Percentiles rank a stretch among this genome's conserved stretches.
Conservation (phyloP, 306 rosid genomes). For the Potentilla sterilis region DNA sequence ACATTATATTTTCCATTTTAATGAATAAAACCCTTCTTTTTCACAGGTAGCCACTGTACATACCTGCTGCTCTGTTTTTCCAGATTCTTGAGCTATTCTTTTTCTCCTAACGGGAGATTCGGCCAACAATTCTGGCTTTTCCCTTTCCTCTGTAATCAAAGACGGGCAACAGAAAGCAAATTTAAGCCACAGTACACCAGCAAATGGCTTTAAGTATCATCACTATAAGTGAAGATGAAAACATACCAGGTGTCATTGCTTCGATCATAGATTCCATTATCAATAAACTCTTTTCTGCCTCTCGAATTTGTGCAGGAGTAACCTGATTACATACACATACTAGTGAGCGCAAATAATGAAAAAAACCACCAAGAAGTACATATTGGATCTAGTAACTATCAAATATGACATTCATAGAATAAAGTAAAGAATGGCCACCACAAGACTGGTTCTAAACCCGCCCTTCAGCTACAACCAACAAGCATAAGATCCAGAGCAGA, state of each 20-base stretch:
- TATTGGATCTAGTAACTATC: neutral
- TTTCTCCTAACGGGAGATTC: constrained; percentile 86
- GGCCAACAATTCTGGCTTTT: constrained; percentile 89
- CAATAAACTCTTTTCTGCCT: constrained; percentile 88
- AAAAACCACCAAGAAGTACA: neutral
- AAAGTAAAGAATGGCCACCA: constrained; percentile 9
- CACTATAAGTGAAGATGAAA: constrained; percentile 16
- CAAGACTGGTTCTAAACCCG: neutral
- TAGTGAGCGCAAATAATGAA: constrained; percentile 4
- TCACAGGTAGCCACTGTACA: constrained; percentile 16
- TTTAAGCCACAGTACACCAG: neutral
- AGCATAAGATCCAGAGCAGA: neutral
- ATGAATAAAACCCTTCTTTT: constrained; percentile 12
- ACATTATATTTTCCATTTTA: neutral
- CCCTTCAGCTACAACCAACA: neutral
- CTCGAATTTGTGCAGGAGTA: constrained; percentile 97
- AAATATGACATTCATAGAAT: neutral
- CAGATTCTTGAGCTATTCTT: constrained; percentile 87
- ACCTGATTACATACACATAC: constrained; percentile 47
- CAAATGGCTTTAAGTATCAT: constrained; percentile 11
- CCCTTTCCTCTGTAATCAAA: constrained; percentile 82
- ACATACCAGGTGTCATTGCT: constrained; percentile 90
- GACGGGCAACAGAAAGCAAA: constrained; percentile 20
- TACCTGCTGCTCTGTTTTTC: constrained; percentile 97
- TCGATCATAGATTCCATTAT: constrained; percentile 95